Percentiles rank a stretch among this genome's conserved stretches.
phyloP scores from a whole-genome alignment of 208 protist genomes.

The Acanthamoeba triangularis region DNA sequence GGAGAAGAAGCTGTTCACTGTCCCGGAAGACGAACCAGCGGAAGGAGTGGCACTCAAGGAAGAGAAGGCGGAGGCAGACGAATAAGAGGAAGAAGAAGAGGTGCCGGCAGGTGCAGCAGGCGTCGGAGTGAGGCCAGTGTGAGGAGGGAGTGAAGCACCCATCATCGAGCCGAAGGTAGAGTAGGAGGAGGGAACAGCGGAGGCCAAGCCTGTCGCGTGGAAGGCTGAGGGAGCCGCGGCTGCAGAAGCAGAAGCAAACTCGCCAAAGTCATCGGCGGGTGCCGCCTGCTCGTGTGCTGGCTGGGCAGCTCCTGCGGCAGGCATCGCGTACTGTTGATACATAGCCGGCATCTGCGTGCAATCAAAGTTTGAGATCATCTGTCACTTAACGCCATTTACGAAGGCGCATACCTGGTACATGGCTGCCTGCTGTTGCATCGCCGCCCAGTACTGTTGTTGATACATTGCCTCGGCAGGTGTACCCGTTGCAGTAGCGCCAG shows the following conservation, averaged over 20 bases:
- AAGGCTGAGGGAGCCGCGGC: background rate
- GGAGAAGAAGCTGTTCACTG: constrained; percentile 20
- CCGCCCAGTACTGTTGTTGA: constrained; percentile 18
- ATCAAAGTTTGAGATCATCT: background rate
- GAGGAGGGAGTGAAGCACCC: background rate
- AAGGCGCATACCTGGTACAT: background rate
- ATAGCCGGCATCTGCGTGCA: background rate
- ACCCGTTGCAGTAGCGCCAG: background rate
- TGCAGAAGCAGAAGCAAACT: background rate
- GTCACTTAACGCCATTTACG: background rate
- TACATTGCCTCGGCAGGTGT: constrained; percentile 20
- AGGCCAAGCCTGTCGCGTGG: background rate
- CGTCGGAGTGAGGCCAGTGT: background rate
- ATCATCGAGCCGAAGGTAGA: background rate
- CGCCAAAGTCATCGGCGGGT: background rate
- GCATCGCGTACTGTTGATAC: background rate
- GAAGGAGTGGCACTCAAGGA: background rate
- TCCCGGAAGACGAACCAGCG: background rate
- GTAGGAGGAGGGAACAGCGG: background rate
- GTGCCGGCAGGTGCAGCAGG: background rate
- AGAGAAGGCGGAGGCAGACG: background rate
- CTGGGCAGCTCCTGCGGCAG: background rate
- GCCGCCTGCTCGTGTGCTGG: background rate
- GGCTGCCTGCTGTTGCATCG: background rate
- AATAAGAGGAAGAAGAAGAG: background rate